A percentile compares a stretch with the other conserved stretches of the same genome.
These are phyloP conservation scores for Botrytis cinerea DNA, from an alignment of 2,329 filamentous ascomycete species.

Conservation along the genomic window DNA sequence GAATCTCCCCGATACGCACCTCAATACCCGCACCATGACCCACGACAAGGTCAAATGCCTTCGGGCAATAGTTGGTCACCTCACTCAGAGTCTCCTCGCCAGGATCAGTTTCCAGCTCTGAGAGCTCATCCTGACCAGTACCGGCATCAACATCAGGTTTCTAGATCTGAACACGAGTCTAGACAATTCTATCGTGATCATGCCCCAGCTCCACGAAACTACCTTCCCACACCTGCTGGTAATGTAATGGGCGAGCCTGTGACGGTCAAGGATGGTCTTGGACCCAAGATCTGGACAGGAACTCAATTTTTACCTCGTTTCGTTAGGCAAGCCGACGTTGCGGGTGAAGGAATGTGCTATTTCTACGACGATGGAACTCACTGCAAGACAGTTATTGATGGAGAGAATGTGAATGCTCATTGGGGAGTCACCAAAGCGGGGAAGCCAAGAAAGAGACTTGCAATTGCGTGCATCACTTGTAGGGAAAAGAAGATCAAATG, in stretches of 20 bases:
- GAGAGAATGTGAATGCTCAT: constrained; percentile 82
- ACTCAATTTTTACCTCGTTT: constrained; percentile 68
- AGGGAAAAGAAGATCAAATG: constrained; percentile 98
- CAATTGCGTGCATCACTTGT: constrained; percentile 90
- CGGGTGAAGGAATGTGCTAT: constrained; percentile 79
- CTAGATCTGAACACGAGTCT: constrained; percentile 33
- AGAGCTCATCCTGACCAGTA: constrained; percentile 33
- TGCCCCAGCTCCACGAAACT: constrained; percentile 30
- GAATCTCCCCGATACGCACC: constrained; percentile 40
- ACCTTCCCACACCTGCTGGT: constrained; percentile 35
- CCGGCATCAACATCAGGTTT: constrained; percentile 27
- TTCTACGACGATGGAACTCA: constrained; percentile 84
- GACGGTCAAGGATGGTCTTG: constrained; percentile 58
- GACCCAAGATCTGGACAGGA: constrained; percentile 70
- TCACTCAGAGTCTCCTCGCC: constrained; percentile 32
- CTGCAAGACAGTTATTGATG: constrained; percentile 81
- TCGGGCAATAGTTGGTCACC: constrained; percentile 38
- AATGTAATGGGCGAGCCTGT: constrained; percentile 35
- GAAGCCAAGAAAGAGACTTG: constrained; percentile 86
- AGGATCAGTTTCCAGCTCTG: constrained; percentile 38
- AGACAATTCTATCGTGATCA: constrained; percentile 35
- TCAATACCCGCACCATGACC: constrained; percentile 29
- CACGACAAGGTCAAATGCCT: constrained; percentile 29
- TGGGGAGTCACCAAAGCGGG: constrained; percentile 95
- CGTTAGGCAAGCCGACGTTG: constrained; percentile 64